Evolutionary conservation across 768 basidiomycete genomes (phyloP), one percentile per base, ranked within the genome.

Genomic region (Lactifluus rugatus): DNA sequence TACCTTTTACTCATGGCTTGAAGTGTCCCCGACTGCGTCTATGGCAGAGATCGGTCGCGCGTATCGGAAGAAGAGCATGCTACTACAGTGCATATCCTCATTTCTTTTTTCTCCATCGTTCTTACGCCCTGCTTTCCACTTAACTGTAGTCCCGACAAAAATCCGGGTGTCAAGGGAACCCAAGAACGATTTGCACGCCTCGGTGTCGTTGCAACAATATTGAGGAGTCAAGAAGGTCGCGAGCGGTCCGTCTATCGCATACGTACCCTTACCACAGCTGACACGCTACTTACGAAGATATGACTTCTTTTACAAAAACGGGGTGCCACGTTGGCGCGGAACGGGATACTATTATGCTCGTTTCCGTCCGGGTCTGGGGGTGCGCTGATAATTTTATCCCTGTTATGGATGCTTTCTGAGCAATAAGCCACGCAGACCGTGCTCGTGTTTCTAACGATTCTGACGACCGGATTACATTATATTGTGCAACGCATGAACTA

Each of bases 331-430:
- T 69, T 99, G 95, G 95, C 79, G 94, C 63, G 95, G 93, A 16
- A 93, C 90, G 32, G 90, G 92, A 45, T 97, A 98, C 72, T 97
- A 97, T 71, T 99, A 98, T 71, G 83, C 90, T 31, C 84, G 96
- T 52, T 99, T 89, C 78, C 81, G 95, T 31, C 95, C 95, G n/a
- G 92, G 93, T 25, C 77, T 98, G 60, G 82, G 82, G 59, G 88
- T 88, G 65, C n/a, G 53, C 55, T 26, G 42, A 42, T 19, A 3
- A 36, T 34, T 39, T n/a, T 4, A 31, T 4, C 49, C 31, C 36
- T 31, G 13, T 26, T 50, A 21, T 28, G 36, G 39, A n/a, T 6
- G 48, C 42, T 48, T 60, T 62, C 51, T 57, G 49, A 50, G 17
- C 28, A 28, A 26, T 34, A 26, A 44, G 13, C 26, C 26, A 0